Base-by-base conservation (phyloP, 2,329 filamentous ascomycete species). In the Diaporthe sp. region DNA sequence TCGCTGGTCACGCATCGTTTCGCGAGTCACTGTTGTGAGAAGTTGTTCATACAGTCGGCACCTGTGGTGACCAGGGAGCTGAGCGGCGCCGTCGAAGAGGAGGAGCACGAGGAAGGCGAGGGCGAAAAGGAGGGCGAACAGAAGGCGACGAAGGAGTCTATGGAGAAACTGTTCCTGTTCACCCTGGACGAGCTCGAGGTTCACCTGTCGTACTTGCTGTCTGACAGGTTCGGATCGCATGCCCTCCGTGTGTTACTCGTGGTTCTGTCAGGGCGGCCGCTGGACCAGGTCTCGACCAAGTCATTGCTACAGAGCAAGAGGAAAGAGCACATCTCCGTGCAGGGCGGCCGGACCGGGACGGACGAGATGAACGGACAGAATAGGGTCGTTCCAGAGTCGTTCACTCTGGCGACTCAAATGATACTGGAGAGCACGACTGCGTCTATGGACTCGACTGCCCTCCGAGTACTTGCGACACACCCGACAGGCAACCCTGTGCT, bases 11-110 rank as follows among this genome's bases (percentile, higher is more conserved):
- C 97, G 82, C 97, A 99, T 85, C 94, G 97, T 25, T 99, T 99
- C 81, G 97, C 97, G 7, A 98, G 96, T 76, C 97, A 99, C 86
- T 98, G 96, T 85, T 98, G 96, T 83, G 97, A 99, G 86, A 95
- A 95, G 37, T 89, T 99, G 44, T 98, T 99, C 83, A 88, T 96
- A 67, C 92, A 94, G 78, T 94, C 94, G 2, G 96, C 96, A 0
- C 93, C 94, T 1, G 86, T 94, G 15, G 94, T 98, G 51, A 94
- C 93, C 19, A 88, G 93, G 77, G 96, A 98, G 84, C 84, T 94
- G 83, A 88, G 82, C 78, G 89, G 82, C 59, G 80, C 79, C 62
- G 79, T 80, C 6, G 84, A 84, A 4, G 81, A 88, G 81, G 84
- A 86, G 8, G 84, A 87, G 46, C 84, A 86, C 3, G 83, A 82